Base-by-base conservation (phyloP, 2,329 filamentous ascomycete species). In the Monosporascus sp. region DNA sequence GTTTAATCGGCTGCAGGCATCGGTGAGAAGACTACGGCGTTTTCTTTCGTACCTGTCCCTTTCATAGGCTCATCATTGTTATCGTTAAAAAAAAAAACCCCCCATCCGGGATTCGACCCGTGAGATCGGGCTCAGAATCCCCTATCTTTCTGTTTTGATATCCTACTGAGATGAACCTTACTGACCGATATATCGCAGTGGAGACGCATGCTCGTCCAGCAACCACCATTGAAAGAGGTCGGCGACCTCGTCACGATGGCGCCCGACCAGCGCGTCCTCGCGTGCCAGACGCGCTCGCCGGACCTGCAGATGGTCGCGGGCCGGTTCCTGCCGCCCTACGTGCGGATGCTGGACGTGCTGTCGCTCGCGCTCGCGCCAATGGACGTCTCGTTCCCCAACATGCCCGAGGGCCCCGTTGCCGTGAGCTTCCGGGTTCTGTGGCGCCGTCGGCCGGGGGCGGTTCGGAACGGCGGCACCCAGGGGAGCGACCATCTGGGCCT, bases 201-300 rank as follows among this genome's bases (percentile, higher is more conserved):
- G 52, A 45, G 47, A 6, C 48, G 49, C 6, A 56, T 56, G 52
- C 46, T 56, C 2, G 31, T 49, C 9, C 54, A 52, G 25, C 49
- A 54, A 47, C 52, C 54, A 22, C 54, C 54, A 14, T 27, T 44
- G 31, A 46, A 27, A 18, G 22, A 46, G 6, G 22, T 27, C 3
- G 22, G 43, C 14, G 17, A 27, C n/a, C 14, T 46, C 11, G 43
- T 46, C 22, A 46, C 43, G 22, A 46, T 46, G 22, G 20, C 15
- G 7, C 20, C 20, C 20, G 22, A 46, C 43, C 3, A 18, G 9
- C 43, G 43, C 24, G n/a, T 46, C 20, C 22, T 46, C 11, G 24
- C 17, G 14, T 27, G 22, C n/a, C 22, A n/a, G 17, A 25, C 22
- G 3, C 24, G 43, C 22, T 5, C 14, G 14, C 43, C 43, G 24